Base-by-base conservation (phyloP, 148 eudicot genomes). In the Cornus kousa region DNA sequence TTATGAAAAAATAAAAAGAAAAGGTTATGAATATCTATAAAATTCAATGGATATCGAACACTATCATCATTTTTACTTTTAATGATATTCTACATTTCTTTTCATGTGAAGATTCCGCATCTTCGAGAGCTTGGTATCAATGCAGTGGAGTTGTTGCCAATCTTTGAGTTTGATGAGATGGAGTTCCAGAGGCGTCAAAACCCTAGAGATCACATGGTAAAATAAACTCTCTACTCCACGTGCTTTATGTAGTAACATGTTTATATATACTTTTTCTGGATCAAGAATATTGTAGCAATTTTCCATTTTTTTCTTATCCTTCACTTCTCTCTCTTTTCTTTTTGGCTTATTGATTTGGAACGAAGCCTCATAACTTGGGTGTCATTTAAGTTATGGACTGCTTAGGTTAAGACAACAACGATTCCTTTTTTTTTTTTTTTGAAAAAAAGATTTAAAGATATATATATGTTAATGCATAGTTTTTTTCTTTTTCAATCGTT, bases 101-200 rank as follows among this genome's bases (percentile, higher is more conserved):
- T 50, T 71, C 31, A 8, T 76, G 72, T 85, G 43, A 72, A 97
- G 99, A 97, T 97, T 80, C 97, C 98, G 67, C 98, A 97, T 85
- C 96, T 97, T 74, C 73, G 94, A 84, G 94, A 97, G 89, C 99
- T 97, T 79, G 99, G 99, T 40, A 83, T 97, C 71, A 97, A 97
- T 85, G 97, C 98, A 8, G 97, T 97, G 78, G 99, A 97, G 75
- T 87, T 97, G 88, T 89, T 92, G 70, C 99, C 99, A 57, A 89
- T 97, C 81, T 97, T 97, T 85, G 99, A 97, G 87, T 97, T 91
- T 75, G 99, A 97, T 85, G 99, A 97, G 82, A 88, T 97, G 89
- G 99, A 97, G 88, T 82, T 94, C 70, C 98, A 97, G 83, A 89
- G 99, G 88, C 88, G 87, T 46, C 90, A 90, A 43, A 94, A 97